phyloP scores from a whole-genome alignment of 495 filamentous ascomycete species.

The Bombardia bombarda region DNA sequence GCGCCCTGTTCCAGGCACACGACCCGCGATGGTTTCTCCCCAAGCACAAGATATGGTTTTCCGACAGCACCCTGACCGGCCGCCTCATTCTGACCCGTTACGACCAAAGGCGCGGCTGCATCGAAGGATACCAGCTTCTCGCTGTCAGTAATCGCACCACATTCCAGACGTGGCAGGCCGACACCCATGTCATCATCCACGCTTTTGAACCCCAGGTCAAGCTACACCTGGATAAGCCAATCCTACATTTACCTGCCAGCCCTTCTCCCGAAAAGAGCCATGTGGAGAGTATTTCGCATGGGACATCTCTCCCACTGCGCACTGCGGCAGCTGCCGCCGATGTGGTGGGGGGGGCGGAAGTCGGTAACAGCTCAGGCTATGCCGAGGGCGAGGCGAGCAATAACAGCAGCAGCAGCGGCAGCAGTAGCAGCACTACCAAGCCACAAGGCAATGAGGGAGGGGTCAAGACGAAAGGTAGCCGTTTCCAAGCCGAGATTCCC shows the following conservation, averaged over 20 bases:
- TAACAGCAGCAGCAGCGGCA: not conserved
- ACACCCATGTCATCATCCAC: slow-evolving; percentile 53
- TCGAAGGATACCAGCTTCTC: slow-evolving; percentile 73
- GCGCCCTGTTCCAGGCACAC: slow-evolving; percentile 62
- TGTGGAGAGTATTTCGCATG: not conserved
- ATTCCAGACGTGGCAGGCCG: slow-evolving; percentile 49
- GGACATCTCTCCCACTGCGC: too few relatives aligned
- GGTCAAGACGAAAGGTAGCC: not conserved
- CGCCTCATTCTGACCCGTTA: slow-evolving; percentile 67
- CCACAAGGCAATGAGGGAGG: not conserved
- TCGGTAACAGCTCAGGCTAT: not conserved
- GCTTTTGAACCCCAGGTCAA: slow-evolving; percentile 59
- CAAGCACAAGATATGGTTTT: slow-evolving; percentile 76
- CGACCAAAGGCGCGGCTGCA: slow-evolving; percentile 60
- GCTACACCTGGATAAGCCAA: slow-evolving; percentile 65
- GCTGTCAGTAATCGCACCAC: slow-evolving; percentile 46
- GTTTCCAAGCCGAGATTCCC: slow-evolving; percentile 40
- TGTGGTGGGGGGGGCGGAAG: too few relatives aligned
- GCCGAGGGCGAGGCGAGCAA: not conserved
- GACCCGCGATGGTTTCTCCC: slow-evolving; percentile 81
- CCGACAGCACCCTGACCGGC: slow-evolving; percentile 59
- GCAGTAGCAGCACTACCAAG: not conserved
- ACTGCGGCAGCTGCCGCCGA: too few relatives aligned
- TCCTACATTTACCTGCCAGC: slow-evolving; percentile 45
- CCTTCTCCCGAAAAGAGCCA: not conserved